These are phyloP conservation scores for Lanmaoa rubissima DNA, from an alignment of 768 basidiomycete species.

Conservation along the genomic window DNA sequence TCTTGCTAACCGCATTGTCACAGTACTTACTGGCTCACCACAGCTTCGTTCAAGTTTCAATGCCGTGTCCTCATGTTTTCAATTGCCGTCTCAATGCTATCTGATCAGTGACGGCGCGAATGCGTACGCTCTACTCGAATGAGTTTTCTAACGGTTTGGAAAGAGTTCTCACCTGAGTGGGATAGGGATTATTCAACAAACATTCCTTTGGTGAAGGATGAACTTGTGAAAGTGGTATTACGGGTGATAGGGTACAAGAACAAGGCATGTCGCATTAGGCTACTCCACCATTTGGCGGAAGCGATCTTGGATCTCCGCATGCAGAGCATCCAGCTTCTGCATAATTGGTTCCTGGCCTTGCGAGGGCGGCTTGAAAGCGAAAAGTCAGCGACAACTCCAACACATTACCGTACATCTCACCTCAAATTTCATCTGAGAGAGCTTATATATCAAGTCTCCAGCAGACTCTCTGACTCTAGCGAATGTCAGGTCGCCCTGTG, in stretches of 20 bases:
- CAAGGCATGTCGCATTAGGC: conserved; percentile 13
- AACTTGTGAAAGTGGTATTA: conserved; percentile 19
- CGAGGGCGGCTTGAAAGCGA: conserved; percentile 69
- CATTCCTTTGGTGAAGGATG: background rate
- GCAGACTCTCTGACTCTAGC: conserved; percentile 84
- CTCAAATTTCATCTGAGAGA: conserved; percentile 99
- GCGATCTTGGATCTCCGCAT: conserved; percentile 88
- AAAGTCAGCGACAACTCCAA: conserved; percentile 10
- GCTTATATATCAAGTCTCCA: conserved; percentile 88
- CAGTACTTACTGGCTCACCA: background rate
- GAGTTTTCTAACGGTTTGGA: background rate
- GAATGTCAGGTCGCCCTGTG: conserved; percentile 81
- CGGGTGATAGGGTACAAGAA: conserved; percentile 21
- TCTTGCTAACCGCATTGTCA: too few relatives aligned
- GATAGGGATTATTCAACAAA: background rate
- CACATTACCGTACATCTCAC: conserved; percentile 40
- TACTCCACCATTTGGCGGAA: conserved; percentile 86
- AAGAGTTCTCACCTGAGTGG: background rate
- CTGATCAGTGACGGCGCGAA: background rate
- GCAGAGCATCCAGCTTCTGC: conserved; percentile 76
- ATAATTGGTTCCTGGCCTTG: conserved; percentile 84
- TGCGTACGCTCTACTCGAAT: background rate
- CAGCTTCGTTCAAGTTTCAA: background rate
- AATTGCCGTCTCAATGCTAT: background rate
- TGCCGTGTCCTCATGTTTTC: background rate